These are phyloP conservation scores for Rutstroemia sydowiana DNA, from an alignment of 2,329 filamentous ascomycete species.

Conservation along the genomic window DNA sequence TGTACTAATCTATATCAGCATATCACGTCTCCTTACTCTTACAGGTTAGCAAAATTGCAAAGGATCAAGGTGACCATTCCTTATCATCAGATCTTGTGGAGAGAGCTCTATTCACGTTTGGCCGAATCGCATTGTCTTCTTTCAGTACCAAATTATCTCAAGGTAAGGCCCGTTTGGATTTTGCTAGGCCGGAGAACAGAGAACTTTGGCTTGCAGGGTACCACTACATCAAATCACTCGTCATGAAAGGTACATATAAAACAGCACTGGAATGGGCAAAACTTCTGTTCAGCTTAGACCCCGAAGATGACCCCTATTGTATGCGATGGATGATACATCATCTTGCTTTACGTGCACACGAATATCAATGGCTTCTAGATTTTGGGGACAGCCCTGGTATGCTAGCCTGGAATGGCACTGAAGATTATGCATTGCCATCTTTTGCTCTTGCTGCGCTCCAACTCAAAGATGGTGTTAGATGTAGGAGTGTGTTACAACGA, in stretches of 20 bases:
- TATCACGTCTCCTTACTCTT: constrained; percentile 94
- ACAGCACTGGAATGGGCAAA: constrained; percentile 94
- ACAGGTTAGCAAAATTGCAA: constrained; percentile 85
- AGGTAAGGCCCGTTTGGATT: constrained; percentile 76
- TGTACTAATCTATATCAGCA: constrained; percentile 38
- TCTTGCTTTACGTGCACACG: constrained; percentile 72
- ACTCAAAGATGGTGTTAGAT: constrained; percentile 56
- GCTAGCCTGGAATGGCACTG: constrained; percentile 32
- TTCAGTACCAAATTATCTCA: constrained; percentile 70
- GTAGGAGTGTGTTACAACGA: constrained; percentile 54
- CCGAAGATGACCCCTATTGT: constrained; percentile 70
- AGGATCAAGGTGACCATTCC: constrained; percentile 82
- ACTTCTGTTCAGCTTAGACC: constrained; percentile 68
- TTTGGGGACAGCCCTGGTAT: constrained; percentile 48
- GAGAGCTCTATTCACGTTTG: constrained; percentile 85
- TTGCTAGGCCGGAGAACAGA: constrained; percentile 75
- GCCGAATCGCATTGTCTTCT: constrained; percentile 75
- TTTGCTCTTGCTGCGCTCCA: constrained; percentile 70
- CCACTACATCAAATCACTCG: constrained; percentile 78
- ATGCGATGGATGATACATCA: constrained; percentile 76
- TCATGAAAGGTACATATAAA: constrained; percentile 86
- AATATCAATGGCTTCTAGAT: constrained; percentile 68
- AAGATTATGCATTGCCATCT: constrained; percentile 70
- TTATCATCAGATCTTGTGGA: constrained; percentile 83
- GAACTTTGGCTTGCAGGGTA: constrained; percentile 89